Evolutionary conservation across 306 rosid genomes (phyloP).

Genomic region (Cyamopsis tetragonoloba): DNA sequence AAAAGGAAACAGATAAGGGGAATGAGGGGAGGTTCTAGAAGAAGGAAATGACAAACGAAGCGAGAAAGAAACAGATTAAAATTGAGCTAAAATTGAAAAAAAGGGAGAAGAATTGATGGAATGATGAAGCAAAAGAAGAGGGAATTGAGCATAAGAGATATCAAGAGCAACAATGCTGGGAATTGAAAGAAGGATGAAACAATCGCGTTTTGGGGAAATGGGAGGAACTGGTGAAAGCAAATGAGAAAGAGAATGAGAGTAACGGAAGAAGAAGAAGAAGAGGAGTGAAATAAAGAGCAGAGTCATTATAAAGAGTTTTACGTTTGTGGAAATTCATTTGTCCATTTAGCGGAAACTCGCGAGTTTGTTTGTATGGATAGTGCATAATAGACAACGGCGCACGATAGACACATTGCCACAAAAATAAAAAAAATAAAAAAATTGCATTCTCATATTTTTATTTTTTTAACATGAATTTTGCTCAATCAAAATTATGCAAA

Average conservation of each 20-base stretch:
- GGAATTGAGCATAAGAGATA: constrained; percentile 16
- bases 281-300: neutral
- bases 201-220: constrained; percentile 17
- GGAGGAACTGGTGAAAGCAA: neutral
- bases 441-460: too few relatives aligned
- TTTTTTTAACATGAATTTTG: too few relatives aligned
- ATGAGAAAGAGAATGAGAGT: neutral
- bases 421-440: neutral
- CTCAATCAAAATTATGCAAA: too few relatives aligned
- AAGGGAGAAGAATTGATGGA: neutral
- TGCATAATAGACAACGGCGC: too few relatives aligned
- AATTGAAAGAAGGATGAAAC: neutral
- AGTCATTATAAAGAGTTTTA: constrained; percentile 19
- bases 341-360: constrained; percentile 39
- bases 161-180: neutral
- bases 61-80: too few relatives aligned
- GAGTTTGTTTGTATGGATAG: constrained; percentile 23
- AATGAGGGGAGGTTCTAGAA: neutral
- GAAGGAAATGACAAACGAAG: neutral
- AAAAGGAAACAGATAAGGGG: neutral
- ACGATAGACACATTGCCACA: too few relatives aligned
- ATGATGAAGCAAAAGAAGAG: constrained; percentile 24
- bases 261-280: neutral
- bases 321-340: neutral
- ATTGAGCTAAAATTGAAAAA: neutral